Base-by-base conservation (phyloP, 768 basidiomycete genomes). In the Strobilomyces dryophilus region DNA sequence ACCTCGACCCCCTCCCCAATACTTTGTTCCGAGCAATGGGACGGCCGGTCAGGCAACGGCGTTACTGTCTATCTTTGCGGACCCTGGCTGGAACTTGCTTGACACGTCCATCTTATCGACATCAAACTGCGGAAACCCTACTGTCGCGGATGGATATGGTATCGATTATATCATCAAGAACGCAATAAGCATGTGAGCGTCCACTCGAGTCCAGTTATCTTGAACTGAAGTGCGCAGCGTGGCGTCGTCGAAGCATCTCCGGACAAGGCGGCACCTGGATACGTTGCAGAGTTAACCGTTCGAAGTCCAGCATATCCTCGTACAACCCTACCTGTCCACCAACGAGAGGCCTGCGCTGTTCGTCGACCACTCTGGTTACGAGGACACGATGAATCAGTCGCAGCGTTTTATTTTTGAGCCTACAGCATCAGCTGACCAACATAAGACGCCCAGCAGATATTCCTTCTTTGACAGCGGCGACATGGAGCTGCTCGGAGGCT, bases 91-190 rank as follows among this genome's bases (percentile, higher is more conserved):
- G 82, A 72, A 74, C 36, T 73, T 83, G 2, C 79, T 98, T 21
- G 83, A 83, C 51, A 93, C 91, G 0, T 91, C 90, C 14, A 93
- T 95, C 46, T 68, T 98, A n/a, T 89, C 87, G n/a, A 97, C 94
- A 1, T 92, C 90, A 8, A 99, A 99, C 71, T 98, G 95, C 64
- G 95, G 95, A 2, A 97, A 99, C 69, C 94, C 95, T 1, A 94
- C 94, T 53, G 89, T 93, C 2, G 88, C 89, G 18, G 93, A 97
- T 59, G 95, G 95, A 1, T 95, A 92, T 64, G 95, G 95, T 5
- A 87, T 98, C 56, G 95, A 95, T 18, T 99, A 98, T 66, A 99
- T 99, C 69, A 98, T 99, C 77, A 98, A 98, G 59, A 87, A 95
- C 56, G 87, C 86, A 3, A 80, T 95, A 47, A 91, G 88, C 15